phyloP scores from a whole-genome alignment of 768 basidiomycete species.

The Krasilnikovozyma curviuscula region DNA sequence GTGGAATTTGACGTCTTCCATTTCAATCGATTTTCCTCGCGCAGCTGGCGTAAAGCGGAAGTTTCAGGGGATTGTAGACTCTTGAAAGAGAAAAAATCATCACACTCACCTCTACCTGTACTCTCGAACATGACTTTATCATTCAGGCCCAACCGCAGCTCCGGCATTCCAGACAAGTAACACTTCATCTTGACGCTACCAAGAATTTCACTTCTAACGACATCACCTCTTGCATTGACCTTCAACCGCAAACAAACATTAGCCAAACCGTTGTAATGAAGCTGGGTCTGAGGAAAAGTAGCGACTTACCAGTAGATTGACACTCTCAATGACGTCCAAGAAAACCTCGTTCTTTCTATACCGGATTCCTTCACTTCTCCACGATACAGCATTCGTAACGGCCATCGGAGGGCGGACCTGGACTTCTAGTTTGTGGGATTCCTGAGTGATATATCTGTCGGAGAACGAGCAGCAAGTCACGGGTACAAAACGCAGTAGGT shows the following conservation, averaged over 20 bases:
- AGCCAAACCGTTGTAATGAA: not conserved
- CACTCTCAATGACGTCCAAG: slow-evolving; percentile 91
- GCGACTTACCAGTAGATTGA: slow-evolving; percentile 67
- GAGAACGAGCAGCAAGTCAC: no score
- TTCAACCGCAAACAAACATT: slow-evolving; percentile 47
- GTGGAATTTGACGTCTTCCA: slow-evolving; percentile 99
- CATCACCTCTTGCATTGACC: slow-evolving; percentile 59
- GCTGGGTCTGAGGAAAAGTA: not conserved
- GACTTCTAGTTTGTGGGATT: slow-evolving; percentile 88
- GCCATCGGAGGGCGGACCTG: slow-evolving; percentile 86
- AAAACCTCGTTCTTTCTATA: slow-evolving; percentile 99
- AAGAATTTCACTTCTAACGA: slow-evolving; percentile 88
- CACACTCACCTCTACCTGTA: slow-evolving; percentile 66
- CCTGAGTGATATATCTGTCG: slow-evolving; percentile 83
- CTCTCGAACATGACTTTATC: slow-evolving; percentile 99
- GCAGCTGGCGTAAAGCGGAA: no score
- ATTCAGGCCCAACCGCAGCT: slow-evolving; percentile 80
- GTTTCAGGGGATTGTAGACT: no score
- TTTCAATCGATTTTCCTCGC: slow-evolving; percentile 92
- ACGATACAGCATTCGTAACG: slow-evolving; percentile 94
- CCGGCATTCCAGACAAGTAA: slow-evolving; percentile 98
- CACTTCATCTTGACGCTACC: slow-evolving; percentile 91
- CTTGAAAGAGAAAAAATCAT: not conserved
- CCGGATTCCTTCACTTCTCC: slow-evolving; percentile 90
- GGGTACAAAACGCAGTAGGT: no score